Evolutionary conservation across 768 basidiomycete species (phyloP).

Genomic region (Lyophyllum atratum): DNA sequence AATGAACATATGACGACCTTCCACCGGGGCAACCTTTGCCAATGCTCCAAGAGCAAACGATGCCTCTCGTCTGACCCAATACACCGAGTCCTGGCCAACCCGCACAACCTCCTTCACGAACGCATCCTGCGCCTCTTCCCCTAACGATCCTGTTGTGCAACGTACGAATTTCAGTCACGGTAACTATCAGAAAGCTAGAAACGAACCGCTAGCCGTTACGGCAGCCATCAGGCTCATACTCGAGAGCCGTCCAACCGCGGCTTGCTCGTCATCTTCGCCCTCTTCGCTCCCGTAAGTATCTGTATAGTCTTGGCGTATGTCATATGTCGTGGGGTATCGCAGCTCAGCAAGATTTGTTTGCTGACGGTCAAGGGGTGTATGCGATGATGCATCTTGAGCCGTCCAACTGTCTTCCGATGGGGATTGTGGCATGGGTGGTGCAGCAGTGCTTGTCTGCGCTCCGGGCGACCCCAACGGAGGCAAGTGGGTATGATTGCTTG

Average conservation of each 20-base stretch:
- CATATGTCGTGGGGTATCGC: neutral
- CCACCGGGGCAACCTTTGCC: constrained; percentile 83
- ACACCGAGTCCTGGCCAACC: constrained; percentile 62
- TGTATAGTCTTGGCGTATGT: neutral
- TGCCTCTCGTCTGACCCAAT: constrained; percentile 84
- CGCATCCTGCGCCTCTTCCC: constrained; percentile 54
- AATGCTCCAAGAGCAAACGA: constrained; percentile 87
- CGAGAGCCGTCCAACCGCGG: constrained; percentile 81
- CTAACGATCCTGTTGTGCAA: constrained; percentile 47
- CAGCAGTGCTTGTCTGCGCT: neutral
- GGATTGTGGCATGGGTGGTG: constrained; percentile 19
- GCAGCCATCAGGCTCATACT: constrained; percentile 95
- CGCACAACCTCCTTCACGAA: constrained; percentile 79
- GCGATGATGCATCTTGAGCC: neutral
- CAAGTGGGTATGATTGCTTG: neutral
- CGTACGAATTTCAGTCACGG: constrained; percentile 6
- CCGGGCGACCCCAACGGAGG: neutral
- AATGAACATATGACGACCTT: constrained; percentile 64
- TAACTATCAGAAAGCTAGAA: constrained; percentile 2
- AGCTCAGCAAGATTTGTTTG: constrained; percentile 1
- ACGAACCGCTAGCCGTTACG: constrained; percentile 72
- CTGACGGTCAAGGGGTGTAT: neutral
- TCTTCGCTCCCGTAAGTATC: constrained; percentile 26
- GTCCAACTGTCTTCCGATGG: constrained; percentile 14
- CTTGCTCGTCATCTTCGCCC: constrained; percentile 61